Evolutionary conservation across 2,329 filamentous ascomycete species (phyloP).

Genomic region (Phaeophleospora eucalypticola): DNA sequence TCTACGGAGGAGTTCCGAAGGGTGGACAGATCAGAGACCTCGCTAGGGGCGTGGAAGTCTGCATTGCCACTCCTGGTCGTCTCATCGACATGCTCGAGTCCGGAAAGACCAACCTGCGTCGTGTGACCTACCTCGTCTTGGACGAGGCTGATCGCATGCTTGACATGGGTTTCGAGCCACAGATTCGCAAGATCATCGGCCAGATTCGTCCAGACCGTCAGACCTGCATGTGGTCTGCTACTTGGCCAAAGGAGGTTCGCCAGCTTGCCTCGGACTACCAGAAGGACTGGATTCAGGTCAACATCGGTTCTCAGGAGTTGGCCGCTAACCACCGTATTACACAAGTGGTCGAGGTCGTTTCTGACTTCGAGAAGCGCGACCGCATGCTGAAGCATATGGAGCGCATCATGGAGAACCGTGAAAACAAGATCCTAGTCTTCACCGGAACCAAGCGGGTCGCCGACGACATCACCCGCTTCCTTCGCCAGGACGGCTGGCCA

Average conservation of each 20-base stretch:
- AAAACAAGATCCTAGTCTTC: conserved; percentile 94
- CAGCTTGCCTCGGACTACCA: conserved; percentile 87
- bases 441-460: conserved; percentile 83
- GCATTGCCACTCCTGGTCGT: conserved; percentile 95
- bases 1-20: conserved; percentile 98
- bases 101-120: conserved; percentile 95
- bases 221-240: conserved; percentile 99
- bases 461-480: conserved; percentile 94
- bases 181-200: conserved; percentile 96
- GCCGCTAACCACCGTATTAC: conserved; percentile 97
- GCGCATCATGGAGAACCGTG: conserved; percentile 94
- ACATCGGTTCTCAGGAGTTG: conserved; percentile 93
- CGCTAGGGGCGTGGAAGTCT: conserved; percentile 91
- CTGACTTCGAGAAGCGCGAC: conserved; percentile 96
- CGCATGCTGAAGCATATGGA: conserved; percentile 96
- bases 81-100: conserved; percentile 98
- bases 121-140: conserved; percentile 95
- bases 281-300: conserved; percentile 96
- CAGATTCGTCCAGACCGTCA: conserved; percentile 98
- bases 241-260: conserved; percentile 98
- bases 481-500: conserved; percentile 96
- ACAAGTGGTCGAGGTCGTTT: conserved; percentile 94
- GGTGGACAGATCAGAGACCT: conserved; percentile 95
- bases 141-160: conserved; percentile 99
- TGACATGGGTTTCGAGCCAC: conserved; percentile 99